Conservation (phyloP, 202 grass and related monocot species). For the Miscanthus sacchariflorus region DNA sequence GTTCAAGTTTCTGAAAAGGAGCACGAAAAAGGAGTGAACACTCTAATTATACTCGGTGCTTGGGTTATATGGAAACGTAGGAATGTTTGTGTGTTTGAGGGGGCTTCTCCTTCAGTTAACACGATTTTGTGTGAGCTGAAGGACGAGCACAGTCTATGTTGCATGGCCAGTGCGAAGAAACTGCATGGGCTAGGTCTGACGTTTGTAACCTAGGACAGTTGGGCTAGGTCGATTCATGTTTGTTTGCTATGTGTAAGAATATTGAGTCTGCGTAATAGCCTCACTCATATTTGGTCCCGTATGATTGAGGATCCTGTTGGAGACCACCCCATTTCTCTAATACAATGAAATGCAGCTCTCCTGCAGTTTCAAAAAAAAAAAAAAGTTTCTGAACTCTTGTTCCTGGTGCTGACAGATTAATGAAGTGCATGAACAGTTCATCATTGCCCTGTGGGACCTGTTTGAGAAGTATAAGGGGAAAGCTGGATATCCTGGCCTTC, state of each 20-base stretch:
- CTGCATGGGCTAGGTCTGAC: background rate
- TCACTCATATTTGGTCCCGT: background rate
- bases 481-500: conserved; percentile 69
- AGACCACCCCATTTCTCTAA: background rate
- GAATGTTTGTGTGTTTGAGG: background rate
- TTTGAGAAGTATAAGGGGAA: conserved; percentile 83
- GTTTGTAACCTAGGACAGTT: background rate
- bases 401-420: conserved; percentile 66
- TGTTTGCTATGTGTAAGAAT: background rate
- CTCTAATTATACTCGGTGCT: background rate
- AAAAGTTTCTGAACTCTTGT: conserved; percentile 2
- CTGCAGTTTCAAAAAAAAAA: background rate
- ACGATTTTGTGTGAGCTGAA: background rate
- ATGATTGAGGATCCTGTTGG: background rate
- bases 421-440: conserved; percentile 75
- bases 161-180: background rate
- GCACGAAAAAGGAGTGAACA: background rate
- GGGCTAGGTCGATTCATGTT: background rate
- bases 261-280: background rate
- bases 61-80: background rate
- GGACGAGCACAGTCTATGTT: background rate
- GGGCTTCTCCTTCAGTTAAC: background rate
- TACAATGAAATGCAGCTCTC: no score
- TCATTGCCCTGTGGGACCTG: conserved; percentile 68
- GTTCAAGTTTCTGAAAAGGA: background rate